Evolutionary conservation across 805 yeast species (phyloP).

Genomic region (Scheffersomyces coipomensis): DNA sequence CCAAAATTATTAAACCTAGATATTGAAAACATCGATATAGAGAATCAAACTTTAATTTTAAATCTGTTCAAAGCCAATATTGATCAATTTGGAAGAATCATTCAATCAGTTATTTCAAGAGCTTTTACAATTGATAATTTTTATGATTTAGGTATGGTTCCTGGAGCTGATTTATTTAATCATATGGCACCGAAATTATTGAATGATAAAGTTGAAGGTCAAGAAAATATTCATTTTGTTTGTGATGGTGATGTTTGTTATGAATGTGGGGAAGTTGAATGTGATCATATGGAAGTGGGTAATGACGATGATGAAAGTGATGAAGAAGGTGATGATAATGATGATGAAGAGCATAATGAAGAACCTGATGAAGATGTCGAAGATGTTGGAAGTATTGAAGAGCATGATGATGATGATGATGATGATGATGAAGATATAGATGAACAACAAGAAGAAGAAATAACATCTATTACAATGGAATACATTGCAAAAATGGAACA

Average conservation of each 20-base stretch:
- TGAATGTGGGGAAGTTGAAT: conserved; percentile 30
- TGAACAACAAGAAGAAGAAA: conserved; percentile 7
- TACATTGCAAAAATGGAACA: conserved; percentile 1
- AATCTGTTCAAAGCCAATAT: conserved; percentile 24
- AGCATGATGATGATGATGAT: conserved; percentile 13
- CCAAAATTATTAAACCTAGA: conserved; percentile 35
- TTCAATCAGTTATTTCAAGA: conserved; percentile 67
- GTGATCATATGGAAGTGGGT: conserved; percentile 26
- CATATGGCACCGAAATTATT: conserved; percentile 46
- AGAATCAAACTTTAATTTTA: conserved; percentile 16
- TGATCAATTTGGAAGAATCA: conserved; percentile 52
- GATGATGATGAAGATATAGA: conserved; percentile 12
- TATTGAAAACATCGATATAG: conserved; percentile 9
- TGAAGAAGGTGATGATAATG: conserved; percentile 10
- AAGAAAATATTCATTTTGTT: conserved; percentile 67
- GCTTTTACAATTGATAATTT: conserved; percentile 79
- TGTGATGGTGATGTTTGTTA: conserved; percentile 32
- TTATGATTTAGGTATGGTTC: conserved; percentile 76
- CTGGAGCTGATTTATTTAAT: conserved; percentile 89
- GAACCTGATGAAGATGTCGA: conserved; percentile 10
- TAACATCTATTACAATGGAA: not conserved
- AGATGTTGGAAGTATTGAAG: conserved; percentile 7
- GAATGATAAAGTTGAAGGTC: conserved; percentile 11
- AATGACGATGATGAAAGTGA: conserved; percentile 18
- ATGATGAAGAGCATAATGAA: conserved; percentile 14